A percentile compares a stretch with the other conserved stretches of the same genome.
phyloP scores from a whole-genome alignment of 331 rosid genomes.

The Malus hybrid region DNA sequence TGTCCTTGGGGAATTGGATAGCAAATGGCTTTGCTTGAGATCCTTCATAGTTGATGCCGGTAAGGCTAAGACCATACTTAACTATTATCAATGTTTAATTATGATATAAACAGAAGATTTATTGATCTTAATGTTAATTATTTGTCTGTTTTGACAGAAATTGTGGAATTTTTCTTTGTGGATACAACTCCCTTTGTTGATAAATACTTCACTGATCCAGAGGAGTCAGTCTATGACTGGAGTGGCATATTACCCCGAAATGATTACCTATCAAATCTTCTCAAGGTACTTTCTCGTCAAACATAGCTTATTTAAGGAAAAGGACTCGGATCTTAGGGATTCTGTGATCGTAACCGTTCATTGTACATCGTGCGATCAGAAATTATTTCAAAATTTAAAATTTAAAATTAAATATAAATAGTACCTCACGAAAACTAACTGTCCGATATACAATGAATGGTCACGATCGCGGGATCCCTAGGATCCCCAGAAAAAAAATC shows the following conservation, averaged over 20 bases:
- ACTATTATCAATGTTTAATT: too few species aligned
- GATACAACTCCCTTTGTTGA: slow-evolving; percentile 68
- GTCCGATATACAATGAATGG: too few species aligned
- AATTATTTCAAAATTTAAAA: too few species aligned
- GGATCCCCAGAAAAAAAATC: too few species aligned
- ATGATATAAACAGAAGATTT: too few species aligned
- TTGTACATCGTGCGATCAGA: too few species aligned
- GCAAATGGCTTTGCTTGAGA: slow-evolving; percentile 71
- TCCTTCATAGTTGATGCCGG: slow-evolving; percentile 64
- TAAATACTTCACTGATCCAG: slow-evolving; percentile 40
- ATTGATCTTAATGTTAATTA: too few species aligned
- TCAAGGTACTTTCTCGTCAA: slow-evolving; percentile 27
- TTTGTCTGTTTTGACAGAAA: slow-evolving; percentile 20
- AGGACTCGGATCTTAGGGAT: too few species aligned
- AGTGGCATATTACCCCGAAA: slow-evolving; percentile 43
- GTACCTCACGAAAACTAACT: too few species aligned
- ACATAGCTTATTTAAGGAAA: neutral
- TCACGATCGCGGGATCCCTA: too few species aligned
- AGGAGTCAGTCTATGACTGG: slow-evolving; percentile 56
- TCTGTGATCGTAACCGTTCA: too few species aligned
- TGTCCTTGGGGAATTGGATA: slow-evolving; percentile 37
- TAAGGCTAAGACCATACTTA: neutral
- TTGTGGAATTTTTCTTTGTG: slow-evolving; percentile 64
- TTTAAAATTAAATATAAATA: too few species aligned
- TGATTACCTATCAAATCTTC: slow-evolving; percentile 50